Conservation (phyloP, 2,329 filamentous ascomycete genomes). For the Parascedosporium putredinis region DNA sequence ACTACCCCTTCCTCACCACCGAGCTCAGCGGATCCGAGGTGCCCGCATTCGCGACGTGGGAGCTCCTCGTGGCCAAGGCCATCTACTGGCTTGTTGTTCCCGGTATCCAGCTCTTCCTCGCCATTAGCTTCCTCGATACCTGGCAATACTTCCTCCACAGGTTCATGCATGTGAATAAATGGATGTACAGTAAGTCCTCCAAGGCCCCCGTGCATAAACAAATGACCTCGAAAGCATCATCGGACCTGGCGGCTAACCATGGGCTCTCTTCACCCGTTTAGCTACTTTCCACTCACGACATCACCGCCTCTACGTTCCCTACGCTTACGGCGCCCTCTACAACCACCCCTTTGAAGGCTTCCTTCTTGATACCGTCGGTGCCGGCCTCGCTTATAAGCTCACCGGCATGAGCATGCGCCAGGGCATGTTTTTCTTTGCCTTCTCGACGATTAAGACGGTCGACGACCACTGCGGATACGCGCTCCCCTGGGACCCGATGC, state of each 20-base stretch:
- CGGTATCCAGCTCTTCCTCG: conserved; percentile 63
- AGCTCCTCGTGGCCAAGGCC: conserved; percentile 60
- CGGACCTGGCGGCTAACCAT: conserved; percentile 52
- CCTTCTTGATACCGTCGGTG: conserved; percentile 80
- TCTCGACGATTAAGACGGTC: conserved; percentile 89
- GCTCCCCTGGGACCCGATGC: conserved; percentile 91
- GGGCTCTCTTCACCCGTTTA: conserved; percentile 26
- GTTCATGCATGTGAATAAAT: conserved; percentile 94
- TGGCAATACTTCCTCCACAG: conserved; percentile 99
- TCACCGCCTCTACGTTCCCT: conserved; percentile 93
- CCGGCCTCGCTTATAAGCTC: conserved; percentile 71
- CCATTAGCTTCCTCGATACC: conserved; percentile 72
- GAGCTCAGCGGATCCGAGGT: conserved; percentile 44
- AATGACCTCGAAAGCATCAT: too few species aligned
- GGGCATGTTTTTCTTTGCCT: conserved; percentile 80
- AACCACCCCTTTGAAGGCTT: conserved; percentile 95
- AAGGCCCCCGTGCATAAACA: too few species aligned
- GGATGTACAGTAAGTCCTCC: conserved; percentile 89
- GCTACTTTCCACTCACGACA: conserved; percentile 88
- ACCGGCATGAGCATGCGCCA: conserved; percentile 77
- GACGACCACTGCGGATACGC: conserved; percentile 95
- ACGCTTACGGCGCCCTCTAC: conserved; percentile 93
- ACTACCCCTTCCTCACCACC: conserved; percentile 62
- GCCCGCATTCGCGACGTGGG: conserved; percentile 76
- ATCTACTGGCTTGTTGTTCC: conserved; percentile 77